A percentile compares a stretch with the other conserved stretches of the same genome.
Conservation (phyloP, 1,139 yeast genomes). For the Sugiyamaella paludigena region DNA sequence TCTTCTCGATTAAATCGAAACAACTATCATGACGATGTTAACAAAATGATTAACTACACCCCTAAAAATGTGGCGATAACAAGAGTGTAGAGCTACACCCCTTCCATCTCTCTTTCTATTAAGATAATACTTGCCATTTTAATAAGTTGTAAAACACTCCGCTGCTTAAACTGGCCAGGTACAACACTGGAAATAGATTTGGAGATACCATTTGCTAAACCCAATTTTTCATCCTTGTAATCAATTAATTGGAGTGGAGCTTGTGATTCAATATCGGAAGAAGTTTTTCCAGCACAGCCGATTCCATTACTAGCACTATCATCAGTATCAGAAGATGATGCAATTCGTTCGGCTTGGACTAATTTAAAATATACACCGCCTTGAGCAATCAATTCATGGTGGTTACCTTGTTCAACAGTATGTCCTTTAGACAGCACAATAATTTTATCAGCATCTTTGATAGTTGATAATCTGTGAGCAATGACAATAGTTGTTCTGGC, state of each 20-base stretch:
- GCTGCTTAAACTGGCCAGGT: conserved; percentile 11
- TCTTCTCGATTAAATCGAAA: conserved; percentile 31
- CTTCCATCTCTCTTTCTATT: neutral
- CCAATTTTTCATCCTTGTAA: neutral
- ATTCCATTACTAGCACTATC: conserved; percentile 15
- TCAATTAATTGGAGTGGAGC: neutral
- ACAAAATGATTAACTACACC: too few species aligned
- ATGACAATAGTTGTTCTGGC: conserved; percentile 70
- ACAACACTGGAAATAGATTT: conserved; percentile 15
- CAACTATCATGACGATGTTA: conserved; percentile 18
- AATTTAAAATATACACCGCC: conserved; percentile 37
- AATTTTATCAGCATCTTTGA: conserved; percentile 48
- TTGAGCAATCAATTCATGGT: conserved; percentile 35
- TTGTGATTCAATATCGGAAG: too few species aligned
- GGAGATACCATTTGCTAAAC: conserved; percentile 9
- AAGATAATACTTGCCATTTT: conserved; percentile 22
- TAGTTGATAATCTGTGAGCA: conserved; percentile 75
- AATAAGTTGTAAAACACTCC: conserved; percentile 20
- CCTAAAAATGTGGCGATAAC: too few species aligned
- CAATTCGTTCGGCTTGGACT: conserved; percentile 39
- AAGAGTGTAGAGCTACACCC: too few species aligned
- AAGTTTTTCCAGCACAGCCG: neutral
- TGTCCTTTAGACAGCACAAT: conserved; percentile 44
- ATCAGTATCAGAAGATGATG: conserved; percentile 10
- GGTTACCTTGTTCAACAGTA: conserved; percentile 45